Evolutionary conservation across 2,329 filamentous ascomycete genomes (phyloP), one percentile per base, ranked within the genome.

Genomic region (Mycogone perniciosa): DNA sequence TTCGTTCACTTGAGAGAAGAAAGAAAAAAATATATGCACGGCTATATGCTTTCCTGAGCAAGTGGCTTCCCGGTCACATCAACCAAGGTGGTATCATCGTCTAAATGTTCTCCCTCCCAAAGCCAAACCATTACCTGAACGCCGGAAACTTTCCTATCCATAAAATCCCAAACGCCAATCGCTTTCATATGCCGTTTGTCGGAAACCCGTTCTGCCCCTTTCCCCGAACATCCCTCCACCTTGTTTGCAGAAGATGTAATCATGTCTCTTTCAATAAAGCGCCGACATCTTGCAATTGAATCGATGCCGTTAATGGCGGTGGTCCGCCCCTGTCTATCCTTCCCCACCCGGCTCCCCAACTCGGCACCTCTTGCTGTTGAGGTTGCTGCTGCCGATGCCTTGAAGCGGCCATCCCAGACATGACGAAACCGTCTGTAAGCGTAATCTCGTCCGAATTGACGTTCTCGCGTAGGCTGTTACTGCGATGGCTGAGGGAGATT

Each of bases 271-370:
- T 53, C 46, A 54, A 46, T 10, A 54, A 50, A 8, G 50, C 34
- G 4, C 52, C 52, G n/a, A 54, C 52, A 44, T 54, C 52, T 9
- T 52, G 52, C 44, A 54, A n/a, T 26, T 54, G 52, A 44, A 49
- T 31, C 8, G 52, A 48, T n/a, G 41, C 20, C 20, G 42, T 30
- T 40, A 63, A 26, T 1, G 62, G 61, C 31, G 62, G 62, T 0
- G 59, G 62, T 6, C 58, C 57, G 48, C 62, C 62, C 50, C 62
- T 52, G 5, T 64, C 62, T 26, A 64, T 62, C 20, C 62, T 51
- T 35, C 62, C 62, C 62, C 62, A 64, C 13, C 64, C 64, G 10
- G 64, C 64, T 43, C 62, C 64, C 64, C 64, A 66, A 10, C 51
- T 61, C 2, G 64, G 64, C 1, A 55, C 44, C 8, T 54, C 48